Base-by-base conservation (phyloP, 257 asterid genomes). In the Prunella vulgaris region DNA sequence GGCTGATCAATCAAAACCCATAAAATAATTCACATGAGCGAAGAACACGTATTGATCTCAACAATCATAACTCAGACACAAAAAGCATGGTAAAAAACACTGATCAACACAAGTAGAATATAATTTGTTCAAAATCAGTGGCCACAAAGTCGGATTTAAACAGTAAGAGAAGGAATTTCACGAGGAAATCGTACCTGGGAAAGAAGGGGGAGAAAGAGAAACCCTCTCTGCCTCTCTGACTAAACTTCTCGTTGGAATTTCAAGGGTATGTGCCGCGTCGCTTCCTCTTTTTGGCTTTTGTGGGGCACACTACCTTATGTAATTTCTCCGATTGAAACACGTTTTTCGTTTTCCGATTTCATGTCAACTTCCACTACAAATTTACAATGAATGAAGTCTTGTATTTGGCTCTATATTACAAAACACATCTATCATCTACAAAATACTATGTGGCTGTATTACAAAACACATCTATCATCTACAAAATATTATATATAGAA, bases 1-100 rank as follows among this genome's bases (percentile, higher is more conserved):
- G 61, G 79, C 81, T 63, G 81, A 84, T 78, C 79, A 77, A 75
- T 60, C 69, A 59, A 84, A 49, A 77, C 68, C 73, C 60, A 66
- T 68, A 64, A 60, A 74, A 32, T 14, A 35, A 35, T 15, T 64
- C 61, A 32, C 68, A 32, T 68, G 72, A 75, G 53, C 28, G 3
- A 61, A 13, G 28, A 59, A 48, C 51, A 70, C 49, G 22, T 52
- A 18, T 28, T 46, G 30, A 77, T 46, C 42, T 44, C 48, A 54
- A 28, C 8, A 61, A 38, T 18, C 49, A 59, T 27, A n/a, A n/a
- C 49, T 22, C 49, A 46, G 17, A n/a, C 61, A 18, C 57, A 18
- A 48, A 4, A 59, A 48, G 17, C n/a, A 38, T 15, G 24, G 20
- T 7, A 32, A 13, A 73, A 68, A 75, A 38, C 49, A 52, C 9